Evolutionary conservation across 2,329 filamentous ascomycete species (phyloP), one percentile per base, ranked within the genome.

Genomic region (Ceratocystis albifundus): DNA sequence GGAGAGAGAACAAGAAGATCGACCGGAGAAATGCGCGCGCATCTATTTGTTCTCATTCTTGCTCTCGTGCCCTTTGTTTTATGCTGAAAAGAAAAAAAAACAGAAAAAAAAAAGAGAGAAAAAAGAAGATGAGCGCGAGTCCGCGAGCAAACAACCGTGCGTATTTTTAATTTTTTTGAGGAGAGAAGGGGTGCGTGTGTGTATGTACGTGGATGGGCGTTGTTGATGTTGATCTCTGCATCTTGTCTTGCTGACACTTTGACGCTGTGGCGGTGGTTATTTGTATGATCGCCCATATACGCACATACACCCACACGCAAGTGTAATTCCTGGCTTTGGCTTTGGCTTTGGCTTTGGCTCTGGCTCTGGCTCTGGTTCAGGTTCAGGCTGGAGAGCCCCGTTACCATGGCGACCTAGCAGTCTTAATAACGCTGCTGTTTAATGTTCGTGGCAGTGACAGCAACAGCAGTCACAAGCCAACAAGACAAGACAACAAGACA

Each of bases 221-320:
- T 53, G 48, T 53, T 53, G 48, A 53, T 53, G 48, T 53, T 53
- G 48, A 53, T 53, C 6, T 53, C 25, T 25, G 22, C 25, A 53
- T 53, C 20, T 36, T 5, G 48, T 25, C 10, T 53, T 6, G 6
- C 8, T 53, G 48, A 15, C 48, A 59, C 53, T 59, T 59, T 25
- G 28, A n/a, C 53, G 5, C 36, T 30, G 53, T 32, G 53, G 53
- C 28, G 25, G 53, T 17, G 53, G 32, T 25, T 53, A 25, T 32
- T 59, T 17, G 53, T 59, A 59, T 59, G 53, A 59, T 59, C 28
- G 53, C 7, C 53, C 10, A 32, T 36, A 59, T 36, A n/a, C 53
- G 53, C 53, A 59, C 25, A 30, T 36, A 6, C 32, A 17, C 28
- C 7, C 25, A 30, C 15, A n/a, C 17, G 17, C 7, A 59, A 12